A percentile compares a stretch with the other conserved stretches of the same genome.
Conservation (phyloP, 495 filamentous ascomycete genomes). For the Pseudotulostoma volvatum region DNA sequence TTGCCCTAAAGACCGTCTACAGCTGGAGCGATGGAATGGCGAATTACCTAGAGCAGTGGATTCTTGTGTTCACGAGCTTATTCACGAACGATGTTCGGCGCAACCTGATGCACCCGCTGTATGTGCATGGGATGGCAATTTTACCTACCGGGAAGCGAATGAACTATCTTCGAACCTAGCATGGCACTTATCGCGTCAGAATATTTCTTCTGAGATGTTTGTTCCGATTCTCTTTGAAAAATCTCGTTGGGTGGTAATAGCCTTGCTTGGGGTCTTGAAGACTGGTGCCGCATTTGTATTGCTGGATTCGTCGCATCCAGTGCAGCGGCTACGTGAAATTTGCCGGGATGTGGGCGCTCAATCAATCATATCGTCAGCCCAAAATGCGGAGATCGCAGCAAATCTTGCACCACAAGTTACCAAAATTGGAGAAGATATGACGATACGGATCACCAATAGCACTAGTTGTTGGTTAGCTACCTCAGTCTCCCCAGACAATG, state of each 20-base stretch:
- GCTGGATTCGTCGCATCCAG: constrained; percentile 23
- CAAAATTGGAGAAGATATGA: not conserved
- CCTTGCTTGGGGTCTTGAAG: constrained; percentile 29
- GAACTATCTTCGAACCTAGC: constrained; percentile 19
- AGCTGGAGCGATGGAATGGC: too few relatives aligned
- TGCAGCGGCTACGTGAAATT: constrained; percentile 25
- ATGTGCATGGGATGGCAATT: constrained; percentile 30
- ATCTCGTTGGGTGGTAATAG: constrained; percentile 29
- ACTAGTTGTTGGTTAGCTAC: too few relatives aligned
- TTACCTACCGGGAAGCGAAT: constrained; percentile 31
- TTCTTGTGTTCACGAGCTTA: not conserved
- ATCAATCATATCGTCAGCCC: constrained; percentile 17
- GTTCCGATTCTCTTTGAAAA: constrained; percentile 33
- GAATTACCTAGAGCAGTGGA: too few relatives aligned
- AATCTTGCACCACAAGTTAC: constrained; percentile 13
- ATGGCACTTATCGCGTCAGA: constrained; percentile 10
- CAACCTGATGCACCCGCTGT: constrained; percentile 23
- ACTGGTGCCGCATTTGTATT: constrained; percentile 22
- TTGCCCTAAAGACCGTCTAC: too few relatives aligned
- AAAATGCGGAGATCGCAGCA: constrained; percentile 13
- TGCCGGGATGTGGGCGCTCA: constrained; percentile 18
- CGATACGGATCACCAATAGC: not conserved
- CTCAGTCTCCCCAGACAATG: constrained; percentile 11
- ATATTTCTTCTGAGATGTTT: constrained; percentile 17
- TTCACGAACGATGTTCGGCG: not conserved